Percentiles rank a stretch among this genome's conserved stretches.
Conservation (phyloP, 1,284 basidiomycete genomes). For the Cryptococcus amylolentus region DNA sequence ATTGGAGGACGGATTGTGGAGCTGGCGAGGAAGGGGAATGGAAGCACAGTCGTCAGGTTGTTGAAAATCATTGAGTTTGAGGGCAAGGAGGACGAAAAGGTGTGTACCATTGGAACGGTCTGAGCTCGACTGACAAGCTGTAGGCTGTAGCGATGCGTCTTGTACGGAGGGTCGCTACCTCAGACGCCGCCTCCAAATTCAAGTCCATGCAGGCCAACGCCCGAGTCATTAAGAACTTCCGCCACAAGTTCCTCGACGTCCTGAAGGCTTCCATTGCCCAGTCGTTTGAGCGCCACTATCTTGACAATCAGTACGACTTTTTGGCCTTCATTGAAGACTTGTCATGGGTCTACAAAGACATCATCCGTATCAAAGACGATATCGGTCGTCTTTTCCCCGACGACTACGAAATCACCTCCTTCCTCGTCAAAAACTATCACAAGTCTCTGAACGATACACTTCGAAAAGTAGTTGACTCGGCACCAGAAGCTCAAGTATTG, state of each 20-base stretch:
- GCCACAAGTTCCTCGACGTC: conserved; percentile 79
- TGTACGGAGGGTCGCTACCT: conserved; percentile 85
- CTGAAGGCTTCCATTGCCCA: conserved; percentile 73
- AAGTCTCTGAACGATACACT: conserved; percentile 76
- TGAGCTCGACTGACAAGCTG: background rate
- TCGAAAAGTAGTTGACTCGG: conserved; percentile 66
- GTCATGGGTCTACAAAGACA: conserved; percentile 89
- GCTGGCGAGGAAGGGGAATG: conserved; percentile 72
- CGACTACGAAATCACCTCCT: conserved; percentile 80
- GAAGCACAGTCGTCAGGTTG: conserved; percentile 81
- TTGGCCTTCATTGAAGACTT: conserved; percentile 73
- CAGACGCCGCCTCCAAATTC: conserved; percentile 84
- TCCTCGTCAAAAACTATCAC: conserved; percentile 88
- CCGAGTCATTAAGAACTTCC: conserved; percentile 92
- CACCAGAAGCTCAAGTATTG: conserved; percentile 81
- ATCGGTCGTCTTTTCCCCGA: conserved; percentile 88
- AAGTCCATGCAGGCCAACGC: conserved; percentile 89
- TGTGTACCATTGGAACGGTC: conserved; percentile 37
- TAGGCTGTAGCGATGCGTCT: conserved; percentile 88
- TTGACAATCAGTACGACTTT: conserved; percentile 62
- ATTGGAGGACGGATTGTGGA: conserved; percentile 74
- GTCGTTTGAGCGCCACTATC: conserved; percentile 69
- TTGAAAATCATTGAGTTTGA: conserved; percentile 94
- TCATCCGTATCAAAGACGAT: conserved; percentile 82
- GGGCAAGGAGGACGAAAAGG: conserved; percentile 91